Evolutionary conservation across 495 filamentous ascomycete species (phyloP), one percentile per base, ranked within the genome.

Genomic region (Xylaria castorea): DNA sequence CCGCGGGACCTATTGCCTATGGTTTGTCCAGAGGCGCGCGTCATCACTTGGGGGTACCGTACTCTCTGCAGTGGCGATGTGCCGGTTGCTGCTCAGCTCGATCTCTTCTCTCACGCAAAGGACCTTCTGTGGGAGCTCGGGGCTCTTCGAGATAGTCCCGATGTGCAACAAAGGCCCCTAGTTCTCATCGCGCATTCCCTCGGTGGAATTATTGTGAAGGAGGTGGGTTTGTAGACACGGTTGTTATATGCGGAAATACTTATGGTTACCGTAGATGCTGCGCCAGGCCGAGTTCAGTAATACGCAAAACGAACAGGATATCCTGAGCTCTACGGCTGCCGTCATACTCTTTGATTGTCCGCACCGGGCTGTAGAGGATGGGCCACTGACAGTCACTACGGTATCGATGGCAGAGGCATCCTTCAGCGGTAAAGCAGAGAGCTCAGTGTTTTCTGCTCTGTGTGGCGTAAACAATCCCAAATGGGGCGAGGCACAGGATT

Each of bases 31-130:
- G 75, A 74, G 22, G 75, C 75, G 11, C 74, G 81, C 16, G 65
- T 83, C 5, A 77, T 77, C n/a, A 78, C 78, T 1, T 83, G 80
- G 80, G 81, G 81, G 27, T 82, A 79, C 71, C 80, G 80, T 60
- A 78, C 76, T 2, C 73, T 81, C 3, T 70, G 75, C 1, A 72
- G 71, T 16, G 72, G 77, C 58, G 72, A 74, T 64, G 78, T 78
- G 57, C 78, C 80, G 5, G 70, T 80, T 2, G 75, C 71, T 3
- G 68, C 73, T 1, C 80, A 82, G 64, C 76, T 74, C 27, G 74
- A 80, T 70, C 75, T 82, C 12, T 80, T 82, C 38, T 75, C 74
- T 3, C 81, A 82, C 34, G 80, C 79, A 1, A 57, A 63, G 5
- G 78, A 81, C 7, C 74, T 83, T 25, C 66, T 82, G 6, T 55